These are phyloP conservation scores for Eucalyptus decipiens DNA, from an alignment of 345 rosid genomes.

Conservation along the genomic window DNA sequence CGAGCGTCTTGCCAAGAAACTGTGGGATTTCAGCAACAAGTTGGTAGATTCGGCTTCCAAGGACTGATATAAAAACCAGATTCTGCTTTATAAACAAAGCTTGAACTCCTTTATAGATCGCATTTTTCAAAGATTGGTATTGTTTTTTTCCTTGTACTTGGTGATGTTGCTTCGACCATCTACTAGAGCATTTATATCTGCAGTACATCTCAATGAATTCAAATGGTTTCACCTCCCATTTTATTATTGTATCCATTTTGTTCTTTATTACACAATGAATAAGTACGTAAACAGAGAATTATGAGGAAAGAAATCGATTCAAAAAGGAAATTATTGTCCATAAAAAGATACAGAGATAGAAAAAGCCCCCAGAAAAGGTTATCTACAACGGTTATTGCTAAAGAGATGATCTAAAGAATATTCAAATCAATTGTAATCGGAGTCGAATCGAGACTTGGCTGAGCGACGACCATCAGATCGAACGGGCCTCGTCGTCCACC, in stretches of 20 bases:
- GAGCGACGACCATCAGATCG: neutral
- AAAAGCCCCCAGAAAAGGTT: neutral
- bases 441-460: neutral
- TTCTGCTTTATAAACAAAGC: neutral
- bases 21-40: constrained; percentile 79
- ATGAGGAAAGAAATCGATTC: neutral
- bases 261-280: neutral
- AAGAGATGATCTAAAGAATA: neutral
- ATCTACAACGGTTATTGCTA: neutral
- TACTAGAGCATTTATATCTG: neutral
- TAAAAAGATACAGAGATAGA: neutral
- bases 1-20: constrained; percentile 29
- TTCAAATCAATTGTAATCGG: neutral
- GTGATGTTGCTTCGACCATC: neutral
- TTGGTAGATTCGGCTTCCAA: constrained; percentile 30
- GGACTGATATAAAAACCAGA: neutral
- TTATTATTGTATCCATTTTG: neutral
- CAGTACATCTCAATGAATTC: neutral
- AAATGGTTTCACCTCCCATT: neutral
- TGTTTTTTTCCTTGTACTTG: neutral
- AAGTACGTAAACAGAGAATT: neutral
- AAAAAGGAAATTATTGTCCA: neutral
- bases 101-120: neutral
- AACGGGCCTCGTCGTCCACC: constrained; percentile 32
- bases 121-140: neutral